Evolutionary conservation across 768 basidiomycete genomes (phyloP), one percentile per base, ranked within the genome.

Genomic region (Xerocomellus amylosporus): DNA sequence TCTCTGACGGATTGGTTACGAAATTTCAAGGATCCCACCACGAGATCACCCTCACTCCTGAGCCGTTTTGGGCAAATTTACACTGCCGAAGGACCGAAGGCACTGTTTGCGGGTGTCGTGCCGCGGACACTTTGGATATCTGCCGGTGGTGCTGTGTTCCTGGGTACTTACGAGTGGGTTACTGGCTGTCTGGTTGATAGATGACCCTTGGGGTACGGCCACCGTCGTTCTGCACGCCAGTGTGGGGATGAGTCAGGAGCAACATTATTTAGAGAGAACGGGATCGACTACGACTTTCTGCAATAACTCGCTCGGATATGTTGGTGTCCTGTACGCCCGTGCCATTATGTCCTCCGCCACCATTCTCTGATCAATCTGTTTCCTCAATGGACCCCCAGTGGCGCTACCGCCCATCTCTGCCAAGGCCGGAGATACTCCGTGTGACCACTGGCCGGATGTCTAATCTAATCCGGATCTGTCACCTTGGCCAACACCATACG

Each of bases 61-160:
- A 70, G 69, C 13, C 83, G 90, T 31, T 70, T 93, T 26, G 64
- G 71, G 31, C 75, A 79, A 8, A 98, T 99, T 56, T 87, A 88
- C 62, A 58, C 67, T 8, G 67, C 71, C 0, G 96, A 96, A 69
- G 96, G 97, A 4, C 48, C 74, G 1, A 74, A 68, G 31, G 91
- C 91, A 4, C 75, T 99, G 5, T 98, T 96, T 66, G 73, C 88
- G 6, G 97, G 97, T 12, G 81, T 89, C 39, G 79, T 95, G 8
- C 96, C 96, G 24, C 82, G 97, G 67, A 98, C 95, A 37, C 68
- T 97, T 48, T 98, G 96, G 89, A 98, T 99, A 65, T 93, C 93
- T 2, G 86, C 91, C 2, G 97, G 97, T 3, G 97, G 97, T 2
- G 94, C 95, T 1, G 93, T 98, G 0, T 99, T 99, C 71, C 78